Base-by-base conservation (phyloP, 2,329 filamentous ascomycete species). In the Davidsoniella neocaledoniae region DNA sequence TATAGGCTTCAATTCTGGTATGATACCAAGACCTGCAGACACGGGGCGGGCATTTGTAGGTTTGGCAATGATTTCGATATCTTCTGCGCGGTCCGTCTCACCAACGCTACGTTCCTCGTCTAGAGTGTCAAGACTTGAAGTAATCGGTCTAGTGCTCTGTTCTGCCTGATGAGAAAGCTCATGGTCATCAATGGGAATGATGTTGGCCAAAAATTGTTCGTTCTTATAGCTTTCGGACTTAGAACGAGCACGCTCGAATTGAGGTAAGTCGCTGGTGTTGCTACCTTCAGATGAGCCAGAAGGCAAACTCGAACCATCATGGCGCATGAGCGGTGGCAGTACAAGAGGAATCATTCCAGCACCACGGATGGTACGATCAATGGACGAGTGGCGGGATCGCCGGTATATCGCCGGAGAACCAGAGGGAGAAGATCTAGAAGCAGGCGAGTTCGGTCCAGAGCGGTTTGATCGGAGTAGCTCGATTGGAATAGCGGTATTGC, bases 401-500 rank as follows among this genome's bases (percentile, higher is more conserved):
- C 61, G 59, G 12, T 16, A 40, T 2, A 33, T 26, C 9, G 39
- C 46, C 14, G 50, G 50, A 5, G 50, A 52, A 3, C 23, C 40
- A 12, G 44, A 41, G 17, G 45, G 50, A n/a, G 45, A 52, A 25
- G 38, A 42, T 8, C 38, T 26, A 16, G 50, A 19, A 8, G 37
- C 41, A 7, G 71, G 69, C 10, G 68, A 70, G 2, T 64, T 63
- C 4, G 71, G 69, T 9, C 61, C 61, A 1, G 66, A 67, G 46
- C 69, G 65, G 46, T 68, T 66, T 10, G 70, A 68, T 26, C 77
- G 60, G n/a, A 72, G 66, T 50, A 76, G 69, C 41, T 73, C 67
- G 41, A 79, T 66, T 3, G 75, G 74, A 33, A 79, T 73, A 5
- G 75, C 74, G 14, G 74, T 78, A 39, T 70, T 68, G 55, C 74